Evolutionary conservation across 768 basidiomycete genomes (phyloP).

Genomic region (Suillus alpinus): DNA sequence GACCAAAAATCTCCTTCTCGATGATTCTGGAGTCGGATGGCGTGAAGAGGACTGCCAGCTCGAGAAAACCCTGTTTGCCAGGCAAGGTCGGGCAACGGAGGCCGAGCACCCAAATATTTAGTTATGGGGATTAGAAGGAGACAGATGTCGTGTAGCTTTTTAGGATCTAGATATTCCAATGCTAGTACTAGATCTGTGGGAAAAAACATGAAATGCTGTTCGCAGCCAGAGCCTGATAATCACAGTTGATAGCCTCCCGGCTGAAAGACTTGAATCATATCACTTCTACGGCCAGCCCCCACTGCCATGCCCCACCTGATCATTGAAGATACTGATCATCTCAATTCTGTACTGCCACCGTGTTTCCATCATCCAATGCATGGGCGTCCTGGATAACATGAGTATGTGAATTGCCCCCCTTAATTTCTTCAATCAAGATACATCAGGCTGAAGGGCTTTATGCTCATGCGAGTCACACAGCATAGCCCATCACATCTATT

Average conservation of each 20-base stretch:
- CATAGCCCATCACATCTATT: background rate
- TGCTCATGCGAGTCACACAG: background rate
- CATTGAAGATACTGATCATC: background rate
- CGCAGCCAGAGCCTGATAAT: too few species aligned
- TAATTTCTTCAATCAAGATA: background rate
- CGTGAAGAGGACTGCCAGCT: constrained; percentile 13
- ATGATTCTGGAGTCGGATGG: background rate
- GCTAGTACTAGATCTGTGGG: too few species aligned
- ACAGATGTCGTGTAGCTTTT: too few species aligned
- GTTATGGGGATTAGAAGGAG: too few species aligned
- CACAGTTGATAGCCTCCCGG: too few species aligned
- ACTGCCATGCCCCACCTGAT: background rate
- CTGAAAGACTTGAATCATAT: too few species aligned
- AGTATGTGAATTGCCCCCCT: background rate
- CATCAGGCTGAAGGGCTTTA: background rate
- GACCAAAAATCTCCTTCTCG: too few species aligned
- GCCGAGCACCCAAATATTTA: constrained; percentile 17
- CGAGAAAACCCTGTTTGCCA: constrained; percentile 19
- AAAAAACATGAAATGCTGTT: too few species aligned
- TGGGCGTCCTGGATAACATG: too few species aligned
- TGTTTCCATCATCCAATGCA: background rate
- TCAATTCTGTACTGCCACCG: background rate
- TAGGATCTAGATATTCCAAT: too few species aligned
- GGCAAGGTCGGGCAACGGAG: constrained; percentile 33
- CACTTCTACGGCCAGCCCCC: too few species aligned